phyloP scores from a whole-genome alignment of 2,329 filamentous ascomycete species.

The Colletotrichum navitas region DNA sequence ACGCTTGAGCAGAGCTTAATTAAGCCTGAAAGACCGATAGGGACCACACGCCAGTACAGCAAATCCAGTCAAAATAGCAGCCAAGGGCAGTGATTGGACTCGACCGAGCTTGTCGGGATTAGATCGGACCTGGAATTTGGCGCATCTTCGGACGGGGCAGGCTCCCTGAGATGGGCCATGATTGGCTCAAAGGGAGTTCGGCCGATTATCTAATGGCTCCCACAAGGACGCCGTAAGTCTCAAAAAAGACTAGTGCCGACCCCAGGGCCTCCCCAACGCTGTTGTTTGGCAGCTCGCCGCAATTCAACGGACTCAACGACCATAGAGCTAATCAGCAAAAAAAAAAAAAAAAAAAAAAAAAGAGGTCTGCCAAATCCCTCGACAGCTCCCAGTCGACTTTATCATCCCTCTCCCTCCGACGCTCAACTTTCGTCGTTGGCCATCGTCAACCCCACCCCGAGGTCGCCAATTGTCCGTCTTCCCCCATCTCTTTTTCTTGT shows the following conservation, averaged over 20 bases:
- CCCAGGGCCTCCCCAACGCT: constrained; percentile 42
- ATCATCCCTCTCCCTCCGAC: constrained; percentile 40
- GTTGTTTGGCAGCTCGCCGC: constrained; percentile 42
- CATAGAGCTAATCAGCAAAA: constrained; percentile 42
- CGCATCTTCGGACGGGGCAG: constrained; percentile 11
- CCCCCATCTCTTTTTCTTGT: background rate
- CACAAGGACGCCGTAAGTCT: background rate
- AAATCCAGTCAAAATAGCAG: constrained; percentile 2
- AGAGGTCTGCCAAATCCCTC: constrained; percentile 43
- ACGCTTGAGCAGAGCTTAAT: background rate
- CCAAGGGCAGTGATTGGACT: background rate
- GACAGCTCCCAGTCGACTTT: constrained; percentile 41
- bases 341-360: constrained; percentile 30
- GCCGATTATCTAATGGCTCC: constrained; percentile 33
- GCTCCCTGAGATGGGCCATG: background rate
- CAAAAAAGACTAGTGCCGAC: constrained; percentile 8
- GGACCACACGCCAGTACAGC: background rate
- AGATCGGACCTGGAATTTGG: constrained; percentile 23
- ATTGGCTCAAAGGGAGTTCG: constrained; percentile 3
- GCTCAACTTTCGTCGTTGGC: constrained; percentile 39
- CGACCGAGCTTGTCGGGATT: constrained; percentile 27
- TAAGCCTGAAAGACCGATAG: constrained; percentile 17
- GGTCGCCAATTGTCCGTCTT: constrained; percentile 19
- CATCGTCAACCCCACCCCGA: constrained; percentile 37
- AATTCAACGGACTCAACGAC: constrained; percentile 45